These are phyloP conservation scores for Rutidosis leptorrhynchoides DNA, from an alignment of 129 eudicot genomes.

Conservation along the genomic window DNA sequence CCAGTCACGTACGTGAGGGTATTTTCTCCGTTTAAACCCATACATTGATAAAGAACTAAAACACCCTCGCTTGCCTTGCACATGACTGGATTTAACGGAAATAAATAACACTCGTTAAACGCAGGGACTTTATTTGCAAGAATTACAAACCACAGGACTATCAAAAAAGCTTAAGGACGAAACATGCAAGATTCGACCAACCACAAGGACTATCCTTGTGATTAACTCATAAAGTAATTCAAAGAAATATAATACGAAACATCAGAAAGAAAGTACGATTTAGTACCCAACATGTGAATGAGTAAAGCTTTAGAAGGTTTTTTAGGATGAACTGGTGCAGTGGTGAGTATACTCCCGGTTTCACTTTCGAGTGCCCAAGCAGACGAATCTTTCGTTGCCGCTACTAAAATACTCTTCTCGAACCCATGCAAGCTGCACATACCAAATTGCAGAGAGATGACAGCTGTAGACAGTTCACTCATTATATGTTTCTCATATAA, in stretches of 20 bases:
- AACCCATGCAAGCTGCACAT: slow-evolving; percentile 78
- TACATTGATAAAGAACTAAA: too few relatives aligned
- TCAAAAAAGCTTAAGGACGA: too few relatives aligned
- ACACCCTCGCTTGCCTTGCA: too few relatives aligned
- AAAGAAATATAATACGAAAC: slow-evolving; percentile 7
- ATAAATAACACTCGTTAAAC: too few relatives aligned
- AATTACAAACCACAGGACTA: too few relatives aligned
- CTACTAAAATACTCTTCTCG: slow-evolving; percentile 66
- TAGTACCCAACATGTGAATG: slow-evolving; percentile 66
- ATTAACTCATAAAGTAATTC: too few relatives aligned
- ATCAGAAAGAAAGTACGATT: slow-evolving; percentile 17
- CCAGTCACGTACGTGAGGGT: too few relatives aligned
- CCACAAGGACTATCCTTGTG: too few relatives aligned
- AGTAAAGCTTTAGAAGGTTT: slow-evolving; percentile 73
- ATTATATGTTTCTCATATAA: slow-evolving; percentile 67
- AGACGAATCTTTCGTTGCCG: slow-evolving; percentile 83
- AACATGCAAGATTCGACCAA: too few relatives aligned
- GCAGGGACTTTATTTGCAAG: too few relatives aligned
- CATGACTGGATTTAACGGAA: too few relatives aligned
- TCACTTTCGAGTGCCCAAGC: slow-evolving; percentile 79
- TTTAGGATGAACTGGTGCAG: slow-evolving; percentile 63
- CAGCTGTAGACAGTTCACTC: slow-evolving; percentile 69
- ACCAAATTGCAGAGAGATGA: slow-evolving; percentile 70
- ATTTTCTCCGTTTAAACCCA: too few relatives aligned
- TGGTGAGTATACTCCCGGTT: slow-evolving; percentile 66